Evolutionary conservation across 352 stramenopile genomes (phyloP).

Genomic region (Elongisporangium prolatum): DNA sequence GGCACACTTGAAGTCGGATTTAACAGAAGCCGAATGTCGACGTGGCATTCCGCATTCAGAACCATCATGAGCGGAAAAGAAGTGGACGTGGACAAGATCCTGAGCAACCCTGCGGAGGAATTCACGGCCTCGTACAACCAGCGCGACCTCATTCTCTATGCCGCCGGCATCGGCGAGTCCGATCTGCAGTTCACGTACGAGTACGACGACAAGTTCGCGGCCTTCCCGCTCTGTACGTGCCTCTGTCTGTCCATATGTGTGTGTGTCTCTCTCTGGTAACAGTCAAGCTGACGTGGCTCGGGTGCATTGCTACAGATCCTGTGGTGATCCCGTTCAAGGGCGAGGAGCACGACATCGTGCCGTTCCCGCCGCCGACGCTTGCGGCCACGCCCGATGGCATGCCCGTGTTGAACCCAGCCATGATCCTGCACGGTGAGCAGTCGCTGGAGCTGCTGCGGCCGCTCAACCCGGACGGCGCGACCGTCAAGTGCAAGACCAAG

Average conservation of each 20-base stretch:
- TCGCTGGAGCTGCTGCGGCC: constrained; percentile 76
- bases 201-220: constrained; percentile 75
- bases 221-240: constrained; percentile 75
- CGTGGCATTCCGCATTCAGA: not conserved
- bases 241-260: not conserved
- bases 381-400: constrained; percentile 57
- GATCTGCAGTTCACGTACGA: constrained; percentile 89
- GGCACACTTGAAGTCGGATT: not conserved
- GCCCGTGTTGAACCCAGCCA: constrained; percentile 71
- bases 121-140: constrained; percentile 82
- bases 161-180: constrained; percentile 82
- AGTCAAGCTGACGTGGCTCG: not conserved
- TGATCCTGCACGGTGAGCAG: constrained; percentile 85
- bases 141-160: constrained; percentile 88
- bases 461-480: constrained; percentile 50
- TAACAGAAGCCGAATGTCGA: not conserved
- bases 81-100: constrained; percentile 60
- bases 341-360: constrained; percentile 80
- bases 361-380: constrained; percentile 77
- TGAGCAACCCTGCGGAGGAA: constrained; percentile 34
- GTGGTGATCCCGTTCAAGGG: constrained; percentile 87
- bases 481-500: constrained; percentile 51
- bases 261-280: not conserved
- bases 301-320: constrained; percentile 32
- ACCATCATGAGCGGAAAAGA: constrained; percentile 28